A percentile compares a stretch with the other conserved stretches of the same genome.
Conservation (phyloP, 331 rosid genomes). For the Acacia pycnantha region DNA sequence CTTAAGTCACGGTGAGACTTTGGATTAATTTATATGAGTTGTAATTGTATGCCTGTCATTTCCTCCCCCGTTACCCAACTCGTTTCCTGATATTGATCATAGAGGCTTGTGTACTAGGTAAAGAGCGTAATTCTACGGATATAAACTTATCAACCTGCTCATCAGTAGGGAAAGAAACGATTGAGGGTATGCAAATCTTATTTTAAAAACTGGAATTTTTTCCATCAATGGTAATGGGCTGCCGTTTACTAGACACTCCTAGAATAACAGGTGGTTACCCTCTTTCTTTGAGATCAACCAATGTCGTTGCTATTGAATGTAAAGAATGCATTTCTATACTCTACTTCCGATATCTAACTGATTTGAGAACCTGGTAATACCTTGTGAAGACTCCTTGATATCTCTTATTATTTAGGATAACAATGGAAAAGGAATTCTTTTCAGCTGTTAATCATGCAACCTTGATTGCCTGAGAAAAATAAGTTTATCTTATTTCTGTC, state of each 20-base stretch:
- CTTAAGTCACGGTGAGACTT: neutral
- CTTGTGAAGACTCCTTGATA: slow-evolving; percentile 17
- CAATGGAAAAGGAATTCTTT: slow-evolving; percentile 1
- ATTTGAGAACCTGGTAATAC: neutral
- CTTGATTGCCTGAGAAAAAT: neutral
- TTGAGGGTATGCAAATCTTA: neutral
- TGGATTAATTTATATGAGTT: neutral
- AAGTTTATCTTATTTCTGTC: neutral
- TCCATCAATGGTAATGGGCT: neutral
- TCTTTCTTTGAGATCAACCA: neutral
- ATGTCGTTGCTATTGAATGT: neutral
- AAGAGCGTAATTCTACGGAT: neutral
- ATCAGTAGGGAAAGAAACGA: neutral
- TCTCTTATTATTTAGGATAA: slow-evolving; percentile 9
- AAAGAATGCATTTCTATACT: neutral
- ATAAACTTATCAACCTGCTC: neutral
- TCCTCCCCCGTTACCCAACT: neutral
- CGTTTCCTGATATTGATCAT: neutral
- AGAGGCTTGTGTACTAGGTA: too few species aligned
- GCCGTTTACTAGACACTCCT: neutral
- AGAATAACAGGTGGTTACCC: neutral
- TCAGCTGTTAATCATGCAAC: slow-evolving; percentile 1
- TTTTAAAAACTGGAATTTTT: neutral
- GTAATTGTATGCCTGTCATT: neutral
- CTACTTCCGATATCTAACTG: neutral